phyloP scores from a whole-genome alignment of 768 basidiomycete species.

The Leccinum truebloodii region DNA sequence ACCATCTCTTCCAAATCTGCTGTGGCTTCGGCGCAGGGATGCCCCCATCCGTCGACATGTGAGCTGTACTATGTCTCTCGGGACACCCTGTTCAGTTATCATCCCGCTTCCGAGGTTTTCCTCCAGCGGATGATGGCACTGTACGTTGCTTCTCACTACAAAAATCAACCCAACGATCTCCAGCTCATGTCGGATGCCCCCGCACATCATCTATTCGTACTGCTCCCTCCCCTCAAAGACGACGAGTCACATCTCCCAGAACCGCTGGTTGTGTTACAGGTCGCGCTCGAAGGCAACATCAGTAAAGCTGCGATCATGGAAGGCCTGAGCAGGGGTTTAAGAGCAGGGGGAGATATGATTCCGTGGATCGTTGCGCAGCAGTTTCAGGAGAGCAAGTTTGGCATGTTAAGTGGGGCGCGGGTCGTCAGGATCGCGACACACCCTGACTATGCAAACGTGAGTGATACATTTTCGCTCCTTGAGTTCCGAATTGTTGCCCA shows the following conservation, averaged over 20 bases:
- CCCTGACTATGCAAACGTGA: conserved; percentile 89
- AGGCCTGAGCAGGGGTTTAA: conserved; percentile 76
- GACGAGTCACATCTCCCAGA: conserved; percentile 91
- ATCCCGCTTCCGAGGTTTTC: conserved; percentile 96
- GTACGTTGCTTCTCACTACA: conserved; percentile 97
- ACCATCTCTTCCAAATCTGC: conserved; percentile 53
- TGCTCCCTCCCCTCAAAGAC: conserved; percentile 89
- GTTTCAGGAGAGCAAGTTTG: conserved; percentile 96
- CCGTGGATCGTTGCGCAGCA: conserved; percentile 95
- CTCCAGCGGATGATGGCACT: conserved; percentile 98
- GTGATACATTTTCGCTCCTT: conserved; percentile 27
- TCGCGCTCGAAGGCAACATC: conserved; percentile 94
- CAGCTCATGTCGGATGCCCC: conserved; percentile 97
- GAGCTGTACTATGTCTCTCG: conserved; percentile 95
- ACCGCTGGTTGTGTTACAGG: conserved; percentile 93
- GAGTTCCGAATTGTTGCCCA: neutral
- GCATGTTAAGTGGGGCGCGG: conserved; percentile 84
- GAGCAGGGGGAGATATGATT: conserved; percentile 95
- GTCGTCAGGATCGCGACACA: conserved; percentile 94
- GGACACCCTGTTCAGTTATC: conserved; percentile 95
- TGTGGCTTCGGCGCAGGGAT: conserved; percentile 57
- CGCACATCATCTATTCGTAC: conserved; percentile 94
- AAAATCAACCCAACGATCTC: conserved; percentile 99
- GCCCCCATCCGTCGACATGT: conserved; percentile 91
- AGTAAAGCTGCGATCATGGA: conserved; percentile 84